Evolutionary conservation across 2,329 filamentous ascomycete species (phyloP).

Genomic region (Paraphoma sp.): DNA sequence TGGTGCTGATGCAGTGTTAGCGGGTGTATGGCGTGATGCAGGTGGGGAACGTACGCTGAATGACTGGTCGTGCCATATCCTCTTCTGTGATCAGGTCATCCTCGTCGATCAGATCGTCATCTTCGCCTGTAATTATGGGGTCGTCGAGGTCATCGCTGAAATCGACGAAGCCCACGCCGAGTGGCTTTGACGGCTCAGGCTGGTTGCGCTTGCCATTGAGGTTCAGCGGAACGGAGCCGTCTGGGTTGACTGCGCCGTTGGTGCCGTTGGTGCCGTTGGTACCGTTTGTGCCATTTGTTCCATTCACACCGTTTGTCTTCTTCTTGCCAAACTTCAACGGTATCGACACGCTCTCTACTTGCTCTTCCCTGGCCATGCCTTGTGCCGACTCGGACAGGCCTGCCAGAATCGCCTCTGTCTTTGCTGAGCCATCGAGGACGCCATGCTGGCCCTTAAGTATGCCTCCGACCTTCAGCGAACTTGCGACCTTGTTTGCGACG

Average conservation of each 20-base stretch:
- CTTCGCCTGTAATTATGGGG: conserved; percentile 61
- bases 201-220: conserved; percentile 53
- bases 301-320: conserved; percentile 54
- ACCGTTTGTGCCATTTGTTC: conserved; percentile 18
- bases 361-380: conserved; percentile 77
- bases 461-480: conserved; percentile 73
- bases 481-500: conserved; percentile 73
- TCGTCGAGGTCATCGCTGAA: conserved; percentile 68
- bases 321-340: conserved; percentile 70
- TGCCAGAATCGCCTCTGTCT: conserved; percentile 82
- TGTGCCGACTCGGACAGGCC: conserved; percentile 71
- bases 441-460: conserved; percentile 74
- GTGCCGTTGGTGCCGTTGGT: conserved; percentile 27
- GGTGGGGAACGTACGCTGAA: conserved; percentile 72
- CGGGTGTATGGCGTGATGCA: conserved; percentile 5
- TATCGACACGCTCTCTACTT: conserved; percentile 63
- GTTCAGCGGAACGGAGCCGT: conserved; percentile 48
- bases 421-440: conserved; percentile 61
- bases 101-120: conserved; percentile 91
- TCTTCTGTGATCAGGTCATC: conserved; percentile 85
- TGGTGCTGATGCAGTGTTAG: conserved; percentile 62
- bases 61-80: conserved; percentile 78
- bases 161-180: conserved; percentile 60
- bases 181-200: conserved; percentile 44
- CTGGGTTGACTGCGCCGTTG: conserved; percentile 31